Evolutionary conservation across 306 rosid species (phyloP).

Genomic region (Cucumis sativus): Cucumber_9930_V3 NC_026659.2:13973501-13974000

Average conservation of each 20-base stretch:
- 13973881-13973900: not conserved
- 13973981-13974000: too few species aligned
- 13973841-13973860: too few species aligned
- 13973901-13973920: not conserved
- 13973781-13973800: not conserved
- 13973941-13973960: too few species aligned
- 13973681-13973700: constrained; percentile 13
- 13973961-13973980: too few species aligned
- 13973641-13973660: constrained; percentile 1
- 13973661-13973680: constrained; percentile 17
- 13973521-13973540: not conserved
- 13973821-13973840: not conserved
- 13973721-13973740: constrained; percentile 38
- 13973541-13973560: not conserved
- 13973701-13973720: constrained; percentile 45
- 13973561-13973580: constrained; percentile 31
- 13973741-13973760: not conserved
- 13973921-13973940: not conserved
- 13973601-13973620: constrained; percentile 16
- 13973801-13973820: not conserved
- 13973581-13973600: constrained; percentile 39
- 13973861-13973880: not conserved
- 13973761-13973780: not conserved
- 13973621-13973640: not conserved
- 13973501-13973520: not conserved